phyloP scores from a whole-genome alignment of 257 asterid species.

The Capsicum baccatum region DNA sequence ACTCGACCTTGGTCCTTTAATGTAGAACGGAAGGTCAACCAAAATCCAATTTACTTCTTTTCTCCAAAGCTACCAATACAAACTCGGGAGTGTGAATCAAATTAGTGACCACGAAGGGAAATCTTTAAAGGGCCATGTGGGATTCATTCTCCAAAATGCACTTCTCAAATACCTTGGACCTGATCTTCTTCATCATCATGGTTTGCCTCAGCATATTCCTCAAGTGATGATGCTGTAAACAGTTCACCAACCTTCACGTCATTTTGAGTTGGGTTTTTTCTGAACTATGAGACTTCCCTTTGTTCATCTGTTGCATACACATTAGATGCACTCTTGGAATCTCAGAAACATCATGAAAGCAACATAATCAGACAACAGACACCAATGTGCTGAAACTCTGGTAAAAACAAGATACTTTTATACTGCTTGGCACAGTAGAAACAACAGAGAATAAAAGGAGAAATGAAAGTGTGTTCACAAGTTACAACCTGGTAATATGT shows the following conservation, averaged over 20 bases:
- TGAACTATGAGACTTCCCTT: conserved; percentile 58
- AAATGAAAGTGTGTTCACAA: background rate
- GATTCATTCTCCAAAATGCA: background rate
- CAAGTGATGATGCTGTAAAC: conserved; percentile 48
- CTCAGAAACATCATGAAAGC: conserved; percentile 26
- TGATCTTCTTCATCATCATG: conserved; percentile 32
- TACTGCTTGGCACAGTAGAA: background rate
- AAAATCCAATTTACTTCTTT: background rate
- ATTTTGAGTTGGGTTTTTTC: conserved; percentile 44
- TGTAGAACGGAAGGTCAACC: background rate
- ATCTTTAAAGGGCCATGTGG: background rate
- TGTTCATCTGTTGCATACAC: conserved; percentile 66
- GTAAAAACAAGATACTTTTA: background rate
- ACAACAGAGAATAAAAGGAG: background rate
- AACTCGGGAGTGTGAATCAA: background rate
- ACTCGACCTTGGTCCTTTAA: background rate
- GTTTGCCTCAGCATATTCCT: conserved; percentile 51
- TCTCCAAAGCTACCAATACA: conserved; percentile 1
- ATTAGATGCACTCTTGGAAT: conserved; percentile 30
- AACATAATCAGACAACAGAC: conserved; percentile 11
- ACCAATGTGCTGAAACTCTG: background rate
- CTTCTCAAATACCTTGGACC: conserved; percentile 24
- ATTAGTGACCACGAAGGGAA: background rate
- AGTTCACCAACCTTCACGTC: conserved; percentile 58
- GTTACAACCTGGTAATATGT: background rate